phyloP scores from a whole-genome alignment of 2,329 filamentous ascomycete species.

The Sclerotinia glacialis region DNA sequence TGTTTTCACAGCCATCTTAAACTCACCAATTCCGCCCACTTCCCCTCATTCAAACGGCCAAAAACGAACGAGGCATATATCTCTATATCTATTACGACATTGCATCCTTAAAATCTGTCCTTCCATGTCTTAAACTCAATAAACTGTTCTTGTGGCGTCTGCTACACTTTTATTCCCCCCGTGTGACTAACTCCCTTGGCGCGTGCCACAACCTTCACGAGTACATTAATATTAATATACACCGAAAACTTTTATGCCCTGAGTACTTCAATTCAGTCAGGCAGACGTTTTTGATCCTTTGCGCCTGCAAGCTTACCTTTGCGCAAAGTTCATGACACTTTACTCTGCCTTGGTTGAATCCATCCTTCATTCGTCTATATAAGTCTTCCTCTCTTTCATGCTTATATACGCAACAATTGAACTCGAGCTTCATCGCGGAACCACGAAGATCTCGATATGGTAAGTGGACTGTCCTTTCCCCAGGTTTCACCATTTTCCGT shows the following conservation, averaged over 20 bases:
- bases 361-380: slow-evolving; percentile 18
- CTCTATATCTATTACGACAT: slow-evolving; percentile 10
- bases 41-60: background rate
- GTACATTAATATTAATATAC: slow-evolving; percentile 17
- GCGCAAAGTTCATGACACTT: slow-evolving; percentile 15
- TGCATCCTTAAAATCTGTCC: background rate
- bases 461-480: slow-evolving; percentile 8
- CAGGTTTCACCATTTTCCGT: slow-evolving; percentile 3
- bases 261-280: slow-evolving; percentile 11
- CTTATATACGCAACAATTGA: slow-evolving; percentile 13
- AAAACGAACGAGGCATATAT: background rate
- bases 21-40: background rate
- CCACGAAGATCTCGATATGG: slow-evolving; percentile 20
- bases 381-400: slow-evolving; percentile 17
- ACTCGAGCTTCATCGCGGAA: slow-evolving; percentile 14
- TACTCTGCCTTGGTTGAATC: background rate
- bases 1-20: slow-evolving; percentile 14
- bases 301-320: background rate
- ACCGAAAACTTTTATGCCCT: slow-evolving; percentile 14
- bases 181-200: slow-evolving; percentile 34
- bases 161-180: slow-evolving; percentile 18
- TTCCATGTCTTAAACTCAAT: slow-evolving; percentile 14
- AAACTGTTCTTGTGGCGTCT: slow-evolving; percentile 26
- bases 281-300: slow-evolving; percentile 17
- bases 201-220: slow-evolving; percentile 30